These are phyloP conservation scores for Rhodosporidiobolus sp. DNA, from an alignment of 768 basidiomycete species.

Conservation along the genomic window DNA sequence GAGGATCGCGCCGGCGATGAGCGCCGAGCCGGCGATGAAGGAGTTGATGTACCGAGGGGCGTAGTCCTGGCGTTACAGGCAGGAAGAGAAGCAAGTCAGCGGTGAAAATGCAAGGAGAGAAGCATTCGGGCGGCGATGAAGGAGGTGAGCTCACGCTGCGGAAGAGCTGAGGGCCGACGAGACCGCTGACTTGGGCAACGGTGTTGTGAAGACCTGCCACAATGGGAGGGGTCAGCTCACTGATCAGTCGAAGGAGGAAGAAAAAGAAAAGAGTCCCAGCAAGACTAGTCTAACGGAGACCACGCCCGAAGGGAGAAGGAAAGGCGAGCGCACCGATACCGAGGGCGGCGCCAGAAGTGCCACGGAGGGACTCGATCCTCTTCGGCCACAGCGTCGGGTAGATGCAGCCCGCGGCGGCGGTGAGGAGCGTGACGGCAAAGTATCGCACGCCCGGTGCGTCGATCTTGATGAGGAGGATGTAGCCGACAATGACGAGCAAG, in stretches of 20 bases:
- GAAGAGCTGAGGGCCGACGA: constrained; percentile 9
- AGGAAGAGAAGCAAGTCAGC: too few species aligned
- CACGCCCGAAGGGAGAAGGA: too few species aligned
- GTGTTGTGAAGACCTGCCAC: background rate
- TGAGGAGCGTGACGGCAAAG: background rate
- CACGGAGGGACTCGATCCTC: background rate
- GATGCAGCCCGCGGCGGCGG: background rate
- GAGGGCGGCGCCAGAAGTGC: background rate
- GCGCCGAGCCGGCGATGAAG: background rate
- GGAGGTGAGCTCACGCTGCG: background rate
- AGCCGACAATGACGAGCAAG: background rate
- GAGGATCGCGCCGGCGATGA: background rate
- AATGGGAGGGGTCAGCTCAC: background rate
- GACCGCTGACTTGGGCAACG: background rate
- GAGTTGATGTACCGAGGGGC: background rate
- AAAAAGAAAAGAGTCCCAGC: too few species aligned
- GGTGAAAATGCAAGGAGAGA: background rate
- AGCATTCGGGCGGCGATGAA: background rate
- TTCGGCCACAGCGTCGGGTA: background rate
- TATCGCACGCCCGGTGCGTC: background rate
- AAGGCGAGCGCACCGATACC: background rate
- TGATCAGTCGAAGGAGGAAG: background rate
- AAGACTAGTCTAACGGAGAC: too few species aligned
- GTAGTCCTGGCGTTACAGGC: constrained; percentile 8
- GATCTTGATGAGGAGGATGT: background rate